Evolutionary conservation across 768 basidiomycete species (phyloP).

Genomic region (Mycena alexandri): DNA sequence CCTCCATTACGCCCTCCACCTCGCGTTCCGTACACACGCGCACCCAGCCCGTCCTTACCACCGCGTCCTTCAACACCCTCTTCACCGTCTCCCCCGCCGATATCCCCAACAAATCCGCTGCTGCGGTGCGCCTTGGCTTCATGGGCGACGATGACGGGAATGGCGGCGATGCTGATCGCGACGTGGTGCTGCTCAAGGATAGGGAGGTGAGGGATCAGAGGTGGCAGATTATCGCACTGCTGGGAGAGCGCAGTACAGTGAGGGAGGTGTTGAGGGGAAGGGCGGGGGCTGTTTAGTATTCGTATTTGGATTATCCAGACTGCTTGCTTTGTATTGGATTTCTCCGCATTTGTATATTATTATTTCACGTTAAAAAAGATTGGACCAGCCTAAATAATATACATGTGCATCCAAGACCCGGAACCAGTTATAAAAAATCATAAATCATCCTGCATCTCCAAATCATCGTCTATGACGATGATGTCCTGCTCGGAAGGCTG

Average conservation of each 20-base stretch:
- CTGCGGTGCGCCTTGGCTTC: slow-evolving; percentile 73
- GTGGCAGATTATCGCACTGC: slow-evolving; percentile 83
- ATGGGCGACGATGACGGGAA: slow-evolving; percentile 63
- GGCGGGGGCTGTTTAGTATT: slow-evolving; percentile 47
- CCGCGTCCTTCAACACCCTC: slow-evolving; percentile 80
- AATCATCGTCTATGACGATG: slow-evolving; percentile 54
- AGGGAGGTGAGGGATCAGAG: slow-evolving; percentile 75
- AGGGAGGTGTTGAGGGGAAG: slow-evolving; percentile 63
- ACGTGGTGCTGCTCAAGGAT: slow-evolving; percentile 67
- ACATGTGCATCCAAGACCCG: too few species aligned
- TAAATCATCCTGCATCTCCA: slow-evolving; percentile 22
- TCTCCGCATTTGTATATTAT: slow-evolving; percentile 30
- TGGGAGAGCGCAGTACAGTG: slow-evolving; percentile 80
- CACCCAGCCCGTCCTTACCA: slow-evolving; percentile 66
- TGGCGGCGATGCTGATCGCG: slow-evolving; percentile 64
- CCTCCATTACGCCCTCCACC: slow-evolving; percentile 77
- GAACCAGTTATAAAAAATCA: not conserved
- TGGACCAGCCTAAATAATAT: too few species aligned
- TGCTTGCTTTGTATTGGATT: not conserved
- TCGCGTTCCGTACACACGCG: slow-evolving; percentile 55
- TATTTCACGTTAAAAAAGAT: not conserved
- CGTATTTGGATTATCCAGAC: not conserved
- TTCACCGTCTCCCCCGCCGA: slow-evolving; percentile 83
- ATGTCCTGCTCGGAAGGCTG: slow-evolving; percentile 38
- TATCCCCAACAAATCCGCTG: slow-evolving; percentile 83